These are phyloP conservation scores for Debaryomyces psychrophilus DNA, from an alignment of 1,139 yeast genomes.

Conservation along the genomic window DNA sequence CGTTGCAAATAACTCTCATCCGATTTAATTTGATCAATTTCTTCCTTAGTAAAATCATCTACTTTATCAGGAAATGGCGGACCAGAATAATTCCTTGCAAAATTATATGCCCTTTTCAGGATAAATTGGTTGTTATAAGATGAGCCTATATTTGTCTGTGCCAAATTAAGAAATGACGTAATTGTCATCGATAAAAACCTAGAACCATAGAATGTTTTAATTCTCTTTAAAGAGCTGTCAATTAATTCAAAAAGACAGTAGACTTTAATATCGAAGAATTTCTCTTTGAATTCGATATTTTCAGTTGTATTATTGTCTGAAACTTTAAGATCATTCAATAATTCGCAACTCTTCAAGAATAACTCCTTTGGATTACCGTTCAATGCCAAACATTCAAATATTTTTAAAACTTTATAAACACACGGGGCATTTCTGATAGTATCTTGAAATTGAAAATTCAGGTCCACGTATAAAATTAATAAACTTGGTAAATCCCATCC, in stretches of 20 bases:
- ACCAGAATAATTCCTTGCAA: slow-evolving; percentile 65
- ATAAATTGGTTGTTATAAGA: slow-evolving; percentile 40
- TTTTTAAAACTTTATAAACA: slow-evolving; percentile 42
- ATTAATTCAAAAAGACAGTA: slow-evolving; percentile 67
- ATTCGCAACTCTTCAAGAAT: slow-evolving; percentile 68
- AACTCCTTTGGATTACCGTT: slow-evolving; percentile 82
- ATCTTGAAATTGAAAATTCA: slow-evolving; percentile 20
- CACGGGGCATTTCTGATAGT: slow-evolving; percentile 38
- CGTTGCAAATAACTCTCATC: slow-evolving; percentile 60
- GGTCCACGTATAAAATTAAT: slow-evolving; percentile 48
- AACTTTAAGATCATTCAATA: slow-evolving; percentile 38
- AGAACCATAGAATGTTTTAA: slow-evolving; percentile 73
- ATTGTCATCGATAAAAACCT: slow-evolving; percentile 71
- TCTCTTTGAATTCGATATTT: slow-evolving; percentile 24
- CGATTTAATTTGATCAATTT: slow-evolving; percentile 41
- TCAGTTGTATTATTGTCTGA: slow-evolving; percentile 18
- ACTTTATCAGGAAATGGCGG: slow-evolving; percentile 46
- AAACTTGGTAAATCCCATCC: slow-evolving; percentile 89
- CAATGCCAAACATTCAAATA: slow-evolving; percentile 61
- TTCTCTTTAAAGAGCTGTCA: slow-evolving; percentile 52
- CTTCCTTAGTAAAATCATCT: slow-evolving; percentile 33
- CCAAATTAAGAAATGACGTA: slow-evolving; percentile 54
- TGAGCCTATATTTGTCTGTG: slow-evolving; percentile 40
- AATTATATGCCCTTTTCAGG: slow-evolving; percentile 61
- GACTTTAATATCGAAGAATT: slow-evolving; percentile 56